A percentile compares a stretch with the other conserved stretches of the same genome.
Conservation (phyloP, 495 filamentous ascomycete genomes). For the Penicillium cataractarum region DNA sequence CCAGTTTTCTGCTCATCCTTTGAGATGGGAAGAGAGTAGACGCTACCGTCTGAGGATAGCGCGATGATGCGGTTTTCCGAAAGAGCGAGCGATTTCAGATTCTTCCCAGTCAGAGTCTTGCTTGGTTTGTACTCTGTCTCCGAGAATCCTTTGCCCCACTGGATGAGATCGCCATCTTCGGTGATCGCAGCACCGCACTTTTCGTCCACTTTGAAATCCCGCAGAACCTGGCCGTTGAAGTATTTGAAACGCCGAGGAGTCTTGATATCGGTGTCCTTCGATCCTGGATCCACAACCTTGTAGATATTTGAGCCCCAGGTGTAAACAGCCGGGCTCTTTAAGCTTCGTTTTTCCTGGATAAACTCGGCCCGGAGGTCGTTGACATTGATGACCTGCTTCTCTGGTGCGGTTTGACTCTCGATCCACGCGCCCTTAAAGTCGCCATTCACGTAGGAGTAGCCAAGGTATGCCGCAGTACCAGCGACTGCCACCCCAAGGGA, state of each 20-base stretch:
- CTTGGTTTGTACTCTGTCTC: conserved; percentile 59
- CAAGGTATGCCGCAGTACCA: conserved; percentile 40
- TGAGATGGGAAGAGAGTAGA: conserved; percentile 86
- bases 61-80: conserved; percentile 84
- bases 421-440: conserved; percentile 23
- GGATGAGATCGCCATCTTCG: conserved; percentile 85
- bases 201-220: conserved; percentile 84
- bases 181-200: conserved; percentile 86
- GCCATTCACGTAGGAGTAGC: conserved; percentile 39
- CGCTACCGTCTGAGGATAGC: conserved; percentile 72
- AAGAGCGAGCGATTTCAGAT: conserved; percentile 69
- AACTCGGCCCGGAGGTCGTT: conserved; percentile 75
- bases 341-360: conserved; percentile 82
- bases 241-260: conserved; percentile 75
- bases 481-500: conserved; percentile 41
- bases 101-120: conserved; percentile 78
- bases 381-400: conserved; percentile 30
- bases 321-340: conserved; percentile 89
- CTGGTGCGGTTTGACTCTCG: conserved; percentile 22
- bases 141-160: conserved; percentile 85
- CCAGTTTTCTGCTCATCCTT: conserved; percentile 66
- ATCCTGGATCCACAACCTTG: conserved; percentile 81
- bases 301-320: conserved; percentile 92
- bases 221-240: conserved; percentile 82
- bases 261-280: conserved; percentile 74